Percentiles rank a stretch among this genome's conserved stretches.
Evolutionary conservation across 495 filamentous ascomycete species (phyloP).

Genomic region (Cercophora samala): DNA sequence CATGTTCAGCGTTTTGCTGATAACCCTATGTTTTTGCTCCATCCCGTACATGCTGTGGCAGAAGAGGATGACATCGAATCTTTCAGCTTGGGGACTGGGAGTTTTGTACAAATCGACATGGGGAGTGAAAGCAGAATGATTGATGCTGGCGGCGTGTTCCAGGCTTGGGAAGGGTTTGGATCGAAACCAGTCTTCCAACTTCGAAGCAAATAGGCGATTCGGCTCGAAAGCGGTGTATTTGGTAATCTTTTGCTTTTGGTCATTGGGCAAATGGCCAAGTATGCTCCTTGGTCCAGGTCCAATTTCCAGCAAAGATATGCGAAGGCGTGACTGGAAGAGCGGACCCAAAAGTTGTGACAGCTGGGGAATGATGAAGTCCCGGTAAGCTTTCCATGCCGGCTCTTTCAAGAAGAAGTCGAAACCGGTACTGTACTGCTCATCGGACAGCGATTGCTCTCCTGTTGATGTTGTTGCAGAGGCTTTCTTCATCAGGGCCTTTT

Average conservation of each 20-base stretch:
- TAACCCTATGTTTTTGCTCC: constrained; percentile 47
- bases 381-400: constrained; percentile 47
- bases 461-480: constrained; percentile 27
- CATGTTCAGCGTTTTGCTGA: constrained; percentile 51
- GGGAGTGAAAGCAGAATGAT: constrained; percentile 44
- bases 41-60: constrained; percentile 66
- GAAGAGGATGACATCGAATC: constrained; percentile 58
- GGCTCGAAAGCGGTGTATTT: constrained; percentile 58
- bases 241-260: constrained; percentile 45
- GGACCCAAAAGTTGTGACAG: constrained; percentile 47
- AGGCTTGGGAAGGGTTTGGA: constrained; percentile 51
- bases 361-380: constrained; percentile 58
- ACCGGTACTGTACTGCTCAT: constrained; percentile 51
- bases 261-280: constrained; percentile 49
- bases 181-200: constrained; percentile 48
- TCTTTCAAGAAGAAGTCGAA: constrained; percentile 49
- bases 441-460: constrained; percentile 47
- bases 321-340: constrained; percentile 46
- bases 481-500: constrained; percentile 47
- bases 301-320: constrained; percentile 58
- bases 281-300: constrained; percentile 58
- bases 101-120: constrained; percentile 28
- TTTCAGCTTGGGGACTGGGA: constrained; percentile 26
- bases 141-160: constrained; percentile 42
- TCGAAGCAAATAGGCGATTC: constrained; percentile 48